Base-by-base conservation (phyloP, 2,329 filamentous ascomycete species). In the Metarhizium humberi region DNA sequence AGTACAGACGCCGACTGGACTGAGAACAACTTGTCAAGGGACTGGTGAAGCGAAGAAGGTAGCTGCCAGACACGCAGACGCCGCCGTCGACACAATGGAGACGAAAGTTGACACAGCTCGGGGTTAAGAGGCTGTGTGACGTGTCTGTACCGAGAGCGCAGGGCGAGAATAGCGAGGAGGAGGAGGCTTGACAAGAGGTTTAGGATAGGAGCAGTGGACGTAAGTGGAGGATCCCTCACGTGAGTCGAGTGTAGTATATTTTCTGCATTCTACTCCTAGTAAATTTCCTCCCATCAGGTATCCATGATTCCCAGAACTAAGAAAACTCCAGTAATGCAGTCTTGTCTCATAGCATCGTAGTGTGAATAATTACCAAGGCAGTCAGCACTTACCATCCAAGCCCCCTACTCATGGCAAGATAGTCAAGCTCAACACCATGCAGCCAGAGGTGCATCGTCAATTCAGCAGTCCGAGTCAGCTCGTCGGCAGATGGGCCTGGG, bases 361-460 rank as follows among this genome's bases (percentile, higher is more conserved):
- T 45, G n/a, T 45, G 16, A 42, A 14, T 6, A 20, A 11, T 18
- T 18, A 14, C 7, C n/a, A 29, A 46, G 18, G n/a, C 43, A 25
- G 25, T n/a, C 18, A 30, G 25, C 45, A 48, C 25, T 2, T n/a
- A 30, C 20, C 25, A 11, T 13, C 30, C 20, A 14, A 36, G 43
- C 16, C 14, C 13, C 43, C 52, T 36, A 16, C 43, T 51, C 48
- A 57, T 51, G 6, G 42, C 47, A 25, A 36, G 34, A 11, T 57
- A 57, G 36, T 57, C 56, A 30, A 53, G 20, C 14, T 56, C 56
- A 34, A 57, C 42, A 40, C 56, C 56, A 30, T 53, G 53, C 13
- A 49, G 45, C 56, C 56, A 57, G 18, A 54, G 18, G 20, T 57
- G 56, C 56, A 57, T 55, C 11, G 48, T 56, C 25, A 53, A 6